Base-by-base conservation (phyloP, 2,329 filamentous ascomycete genomes). In the Dothiorella sarmentorum region DNA sequence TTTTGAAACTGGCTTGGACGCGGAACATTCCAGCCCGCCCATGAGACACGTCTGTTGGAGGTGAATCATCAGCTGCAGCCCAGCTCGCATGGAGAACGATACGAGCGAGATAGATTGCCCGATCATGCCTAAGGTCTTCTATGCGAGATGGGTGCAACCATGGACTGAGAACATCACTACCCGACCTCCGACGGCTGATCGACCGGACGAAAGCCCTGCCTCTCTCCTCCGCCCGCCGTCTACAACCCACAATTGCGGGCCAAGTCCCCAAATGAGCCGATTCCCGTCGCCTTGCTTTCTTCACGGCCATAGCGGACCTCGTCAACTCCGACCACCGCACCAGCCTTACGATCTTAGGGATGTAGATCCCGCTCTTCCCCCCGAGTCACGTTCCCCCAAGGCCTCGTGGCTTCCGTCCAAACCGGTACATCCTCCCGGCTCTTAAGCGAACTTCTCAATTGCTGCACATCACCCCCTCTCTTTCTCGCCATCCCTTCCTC, bases 321-420 rank as follows among this genome's bases (percentile, higher is more conserved):
- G n/a, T n/a, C n/a, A n/a, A n/a, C n/a, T n/a, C n/a, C n/a, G n/a
- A n/a, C n/a, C n/a, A n/a, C n/a, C n/a, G n/a, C n/a, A n/a, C 35
- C 49, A 53, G 33, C 49, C 49, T 53, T 35, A 35, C 26, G 49
- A 53, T 53, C 49, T 40, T 22, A 40, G n/a, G 47, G 18, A 13
- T 29, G 49, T 40, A 27, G 49, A 53, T 53, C 49, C 49, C 49
- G 49, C 49, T 17, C 35, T 53, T 52, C 49, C 49, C 49, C 49
- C 49, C 47, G 47, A 35, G 29, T 18, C 17, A 18, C 9, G 7
- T n/a, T n/a, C n/a, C n/a, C n/a, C n/a, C n/a, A n/a, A n/a, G 22
- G 9, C 38, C 38, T 42, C n/a, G 9, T 26, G 33, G 13, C 18
- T 7, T 24, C 40, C n/a, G n/a, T n/a, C n/a, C n/a, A n/a, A n/a